A percentile compares a stretch with the other conserved stretches of the same genome.
phyloP scores from a whole-genome alignment of 208 protist genomes.

The Leishmania mexicana region DNA sequence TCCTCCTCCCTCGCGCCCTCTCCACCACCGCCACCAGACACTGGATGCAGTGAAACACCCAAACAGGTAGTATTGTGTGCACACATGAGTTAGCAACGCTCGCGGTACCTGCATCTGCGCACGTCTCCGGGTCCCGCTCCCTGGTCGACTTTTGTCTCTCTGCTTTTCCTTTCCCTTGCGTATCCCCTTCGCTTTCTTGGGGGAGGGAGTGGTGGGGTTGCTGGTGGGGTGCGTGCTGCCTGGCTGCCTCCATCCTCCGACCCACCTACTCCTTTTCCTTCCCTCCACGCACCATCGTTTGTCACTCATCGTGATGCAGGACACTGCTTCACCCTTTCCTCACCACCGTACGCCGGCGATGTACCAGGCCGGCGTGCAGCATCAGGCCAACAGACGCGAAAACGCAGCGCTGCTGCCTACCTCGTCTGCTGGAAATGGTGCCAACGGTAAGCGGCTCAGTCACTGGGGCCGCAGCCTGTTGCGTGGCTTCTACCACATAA shows the following conservation, averaged over 20 bases:
- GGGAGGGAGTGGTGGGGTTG: background rate
- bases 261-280: background rate
- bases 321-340: background rate
- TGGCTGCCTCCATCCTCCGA: background rate
- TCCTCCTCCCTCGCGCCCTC: background rate
- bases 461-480: background rate
- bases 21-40: background rate
- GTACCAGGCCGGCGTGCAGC: background rate
- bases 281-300: background rate
- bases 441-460: background rate
- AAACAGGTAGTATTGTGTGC: background rate
- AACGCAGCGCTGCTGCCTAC: background rate
- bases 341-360: background rate
- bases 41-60: background rate
- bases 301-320: background rate
- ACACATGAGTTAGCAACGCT: too few relatives aligned
- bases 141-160: background rate
- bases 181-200: background rate
- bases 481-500: background rate
- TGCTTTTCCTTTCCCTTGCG: background rate
- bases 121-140: too few relatives aligned
- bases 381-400: background rate
- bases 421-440: background rate
- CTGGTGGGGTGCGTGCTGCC: background rate
- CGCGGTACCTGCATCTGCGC: too few relatives aligned